Evolutionary conservation across 495 filamentous ascomycete genomes (phyloP), one percentile per base, ranked within the genome.

Genomic region (Penicillium herquei): DNA sequence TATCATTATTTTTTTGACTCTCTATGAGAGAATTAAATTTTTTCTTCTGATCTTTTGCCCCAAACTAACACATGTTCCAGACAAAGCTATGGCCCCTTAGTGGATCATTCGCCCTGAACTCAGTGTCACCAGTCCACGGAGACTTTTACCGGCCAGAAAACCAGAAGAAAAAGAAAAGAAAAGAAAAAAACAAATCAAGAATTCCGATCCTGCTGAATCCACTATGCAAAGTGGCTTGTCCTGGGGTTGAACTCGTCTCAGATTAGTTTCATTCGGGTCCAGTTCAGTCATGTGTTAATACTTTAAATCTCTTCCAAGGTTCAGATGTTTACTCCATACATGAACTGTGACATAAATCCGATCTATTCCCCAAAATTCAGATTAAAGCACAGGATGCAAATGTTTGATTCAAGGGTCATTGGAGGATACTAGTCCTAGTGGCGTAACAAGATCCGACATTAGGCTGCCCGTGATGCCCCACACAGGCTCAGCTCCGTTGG

Each of bases 61-160:
- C 21, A 26, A 26, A 9, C 34, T 37, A 13, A 37, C 12, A 37
- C 34, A 37, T 37, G 34, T 37, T 37, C 34, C 34, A 13, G 34
- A 37, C 34, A 37, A 10, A 9, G 34, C 34, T 13, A 46, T 47
- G 34, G 18, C 41, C 32, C 49, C 33, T 51, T 8, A 41, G 55
- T 52, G 49, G 44, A 50, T 61, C 49, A 26, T 16, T 39, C 21
- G 21, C 34, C 17, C 51, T 26, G 17, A 30, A 44, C 17, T 46
- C 43, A 8, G 39, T 41, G 14, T 41, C 39, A 26, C 51, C 51
- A 51, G 56, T 46, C 45, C 52, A 58, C 62, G 58, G 62, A 62
- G 59, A 40, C 58, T 49, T 51, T 46, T 62, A 51, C 61, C 58
- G 61, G 62, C 54, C 51, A 54, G 41, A 44, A 34, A 46, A n/a